Conservation (phyloP, 2,329 filamentous ascomycete species). For the Scytalidium sp. region DNA sequence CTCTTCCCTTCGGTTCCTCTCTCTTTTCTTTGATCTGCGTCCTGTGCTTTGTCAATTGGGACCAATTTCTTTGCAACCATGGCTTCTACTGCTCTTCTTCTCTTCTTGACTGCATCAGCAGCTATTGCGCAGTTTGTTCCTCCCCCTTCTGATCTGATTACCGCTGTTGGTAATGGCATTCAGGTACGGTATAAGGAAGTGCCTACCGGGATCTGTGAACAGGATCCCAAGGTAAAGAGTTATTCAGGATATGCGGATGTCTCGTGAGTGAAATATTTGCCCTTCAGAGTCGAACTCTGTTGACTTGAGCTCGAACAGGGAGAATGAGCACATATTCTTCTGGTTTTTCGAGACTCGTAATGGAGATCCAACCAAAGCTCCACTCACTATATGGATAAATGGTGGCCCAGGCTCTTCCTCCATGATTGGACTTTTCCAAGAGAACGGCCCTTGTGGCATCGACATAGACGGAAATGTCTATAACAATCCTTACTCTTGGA, state of each 20-base stretch:
- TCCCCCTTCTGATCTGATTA: slow-evolving; percentile 32
- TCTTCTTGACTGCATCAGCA: slow-evolving; percentile 7
- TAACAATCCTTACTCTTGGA: slow-evolving; percentile 54
- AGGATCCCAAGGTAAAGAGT: slow-evolving; percentile 37
- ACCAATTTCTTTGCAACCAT: slow-evolving; percentile 3
- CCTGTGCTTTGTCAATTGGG: neutral
- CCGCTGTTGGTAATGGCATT: slow-evolving; percentile 33
- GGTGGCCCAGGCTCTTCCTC: slow-evolving; percentile 63
- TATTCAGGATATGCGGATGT: slow-evolving; percentile 42
- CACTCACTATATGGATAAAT: slow-evolving; percentile 62
- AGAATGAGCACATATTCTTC: slow-evolving; percentile 32
- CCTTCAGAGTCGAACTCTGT: neutral
- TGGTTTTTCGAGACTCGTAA: slow-evolving; percentile 45
- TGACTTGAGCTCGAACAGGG: neutral
- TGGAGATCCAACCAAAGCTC: slow-evolving; percentile 41
- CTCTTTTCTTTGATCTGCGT: neutral
- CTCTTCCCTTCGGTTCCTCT: neutral
- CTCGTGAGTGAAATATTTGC: slow-evolving; percentile 5
- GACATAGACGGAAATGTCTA: slow-evolving; percentile 31
- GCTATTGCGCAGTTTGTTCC: slow-evolving; percentile 32
- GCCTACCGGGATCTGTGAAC: slow-evolving; percentile 42
- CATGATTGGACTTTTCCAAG: slow-evolving; percentile 60
- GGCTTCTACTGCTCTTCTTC: neutral
- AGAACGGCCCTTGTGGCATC: slow-evolving; percentile 47
- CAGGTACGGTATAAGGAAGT: slow-evolving; percentile 46